Base-by-base conservation (phyloP, 176 grass and related monocot genomes). In the Oryza nivara region DNA sequence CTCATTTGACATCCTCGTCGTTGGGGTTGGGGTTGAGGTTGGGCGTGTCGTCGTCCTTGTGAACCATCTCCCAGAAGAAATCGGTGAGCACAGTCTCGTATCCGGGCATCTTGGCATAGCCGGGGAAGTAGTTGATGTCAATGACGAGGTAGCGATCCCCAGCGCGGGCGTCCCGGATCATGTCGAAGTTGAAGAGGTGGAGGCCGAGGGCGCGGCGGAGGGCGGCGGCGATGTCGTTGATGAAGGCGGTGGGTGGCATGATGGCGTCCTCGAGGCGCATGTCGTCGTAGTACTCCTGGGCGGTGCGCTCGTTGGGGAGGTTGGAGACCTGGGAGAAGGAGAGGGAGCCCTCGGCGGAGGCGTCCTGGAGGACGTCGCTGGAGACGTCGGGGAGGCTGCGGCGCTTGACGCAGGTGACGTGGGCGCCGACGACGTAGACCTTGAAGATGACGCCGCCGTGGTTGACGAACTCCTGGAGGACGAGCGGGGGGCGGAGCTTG, bases 91-190 rank as follows among this genome's bases (percentile, higher is more conserved):
- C 82, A 45, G 56, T 88, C 76, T 97, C 95, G 65, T 97, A 97
- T 20, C 80, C 70, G 0, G 95, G 95, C 95, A 97, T 95, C 84
- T 97, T 97, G 9, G 92, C 92, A 73, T 97, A 97, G 0, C 90
- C 95, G 4, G 92, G 95, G 82, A 94, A 97, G 83, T 97, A 94
- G 64, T 97, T 97, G 88, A 97, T 97, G 83, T 97, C 95, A 80
- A 94, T 92, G 79, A 97, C 89, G 40, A 97, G 90, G 69, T 97
- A 97, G 20, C 88, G 86, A 26, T 91, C 89, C 30, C 92, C 95
- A 9, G 84, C 88, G 67, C 87, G 82, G 61, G 86, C 71, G 84
- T 97, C 95, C 19, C 95, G 83, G 78, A 97, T 97, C 86, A 97
- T 82, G 82, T 97, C 95, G 67, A 94, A 94, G 81, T 97, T 97